phyloP scores from a whole-genome alignment of 2,329 filamentous ascomycete species.

The Trichoderma semiorbis region DNA sequence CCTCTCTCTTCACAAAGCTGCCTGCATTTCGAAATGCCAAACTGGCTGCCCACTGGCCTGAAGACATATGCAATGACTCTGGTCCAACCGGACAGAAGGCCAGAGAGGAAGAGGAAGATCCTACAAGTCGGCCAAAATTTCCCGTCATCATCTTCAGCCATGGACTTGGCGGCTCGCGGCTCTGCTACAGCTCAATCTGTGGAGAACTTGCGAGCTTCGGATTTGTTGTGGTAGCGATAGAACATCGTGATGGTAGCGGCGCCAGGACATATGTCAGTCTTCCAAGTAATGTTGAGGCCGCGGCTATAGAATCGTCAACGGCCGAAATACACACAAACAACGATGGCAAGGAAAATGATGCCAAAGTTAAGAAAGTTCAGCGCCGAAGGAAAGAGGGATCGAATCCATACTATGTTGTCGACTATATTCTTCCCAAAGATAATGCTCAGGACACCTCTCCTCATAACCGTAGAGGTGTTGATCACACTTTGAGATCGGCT shows the following conservation, averaged over 20 bases:
- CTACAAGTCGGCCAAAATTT: slow-evolving; percentile 43
- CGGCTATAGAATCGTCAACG: slow-evolving; percentile 30
- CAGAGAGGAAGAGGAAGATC: slow-evolving; percentile 16
- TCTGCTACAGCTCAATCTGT: slow-evolving; percentile 60
- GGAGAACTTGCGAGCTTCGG: slow-evolving; percentile 65
- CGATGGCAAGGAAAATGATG: slow-evolving; percentile 22
- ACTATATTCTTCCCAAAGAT: slow-evolving; percentile 62
- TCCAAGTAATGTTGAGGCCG: slow-evolving; percentile 37
- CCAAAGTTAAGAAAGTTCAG: slow-evolving; percentile 32
- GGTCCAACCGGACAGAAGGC: slow-evolving; percentile 34
- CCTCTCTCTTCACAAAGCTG: slow-evolving; percentile 62
- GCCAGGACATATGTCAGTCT: slow-evolving; percentile 60
- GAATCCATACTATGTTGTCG: slow-evolving; percentile 46
- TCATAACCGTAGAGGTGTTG: slow-evolving; percentile 57
- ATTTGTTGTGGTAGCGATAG: slow-evolving; percentile 61
- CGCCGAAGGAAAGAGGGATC: slow-evolving; percentile 26
- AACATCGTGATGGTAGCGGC: slow-evolving; percentile 63
- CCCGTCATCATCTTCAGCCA: slow-evolving; percentile 65
- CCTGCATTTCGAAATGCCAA: slow-evolving; percentile 61
- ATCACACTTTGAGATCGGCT: slow-evolving; percentile 55
- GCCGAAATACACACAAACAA: slow-evolving; percentile 25
- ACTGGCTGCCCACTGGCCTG: slow-evolving; percentile 53
- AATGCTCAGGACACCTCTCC: slow-evolving; percentile 50
- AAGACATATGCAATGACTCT: slow-evolving; percentile 34
- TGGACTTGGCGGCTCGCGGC: slow-evolving; percentile 61